Base-by-base conservation (phyloP, 345 rosid species). In the Sapria himalayana region DNA sequence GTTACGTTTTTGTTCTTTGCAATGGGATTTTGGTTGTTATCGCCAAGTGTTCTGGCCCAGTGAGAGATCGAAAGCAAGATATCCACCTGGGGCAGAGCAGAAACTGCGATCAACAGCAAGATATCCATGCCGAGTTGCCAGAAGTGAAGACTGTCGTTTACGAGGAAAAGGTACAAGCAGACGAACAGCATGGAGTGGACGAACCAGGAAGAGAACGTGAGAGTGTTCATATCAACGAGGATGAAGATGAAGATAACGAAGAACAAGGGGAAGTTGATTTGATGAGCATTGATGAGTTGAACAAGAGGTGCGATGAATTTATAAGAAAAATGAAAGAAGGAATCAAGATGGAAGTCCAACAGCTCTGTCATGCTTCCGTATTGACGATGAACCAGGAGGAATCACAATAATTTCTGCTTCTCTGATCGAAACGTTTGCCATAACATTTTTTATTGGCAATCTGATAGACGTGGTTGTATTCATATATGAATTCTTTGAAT, bases 261-360 rank as follows among this genome's bases (percentile, higher is more conserved):
- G 55, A 18, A 33, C 39, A 39, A 10, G 44, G 20, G 19, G 41
- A 25, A 32, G 16, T 24, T 25, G 62, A 39, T 33, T 49, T 39
- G 31, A 42, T 68, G 20, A 74, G 73, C 53, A 21, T 25, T 1
- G 94, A 81, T 25, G 92, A 78, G 21, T 57, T 74, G 18, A 64
- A 82, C 60, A 59, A 63, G 70, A 76, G 59, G 59, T 78, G 74
- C 27, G 94, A 78, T 0, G 70, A 76, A 1, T 84, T 78, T 54
- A 84, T 78, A 14, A 76, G 51, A 36, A 71, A 21, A 58, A 59
- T 84, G 76, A 76, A 37, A 33, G 51, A 54, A 2, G 51, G n/a
- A 29, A 71, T 76, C 49, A 29, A 50, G 40, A n/a, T 14, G 6
- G 65, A 61, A 50, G 53, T 61, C 4, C 32, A 10, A 44, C 42